Evolutionary conservation across 179 eudicot genomes (phyloP).

Genomic region (Beta corolliflora): DNA sequence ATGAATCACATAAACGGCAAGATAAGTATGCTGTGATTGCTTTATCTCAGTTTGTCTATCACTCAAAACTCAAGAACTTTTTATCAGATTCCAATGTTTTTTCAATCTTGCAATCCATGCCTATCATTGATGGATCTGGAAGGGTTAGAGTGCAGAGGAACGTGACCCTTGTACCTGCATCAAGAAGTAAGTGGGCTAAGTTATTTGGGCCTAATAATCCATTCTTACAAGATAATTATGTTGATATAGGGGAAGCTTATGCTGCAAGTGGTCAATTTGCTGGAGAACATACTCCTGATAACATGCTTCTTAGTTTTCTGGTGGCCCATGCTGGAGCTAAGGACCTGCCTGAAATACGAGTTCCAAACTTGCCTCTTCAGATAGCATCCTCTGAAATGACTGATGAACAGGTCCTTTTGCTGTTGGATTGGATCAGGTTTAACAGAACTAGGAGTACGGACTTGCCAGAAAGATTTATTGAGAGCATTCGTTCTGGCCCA

Average conservation of each 20-base stretch:
- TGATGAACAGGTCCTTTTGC: constrained; percentile 33
- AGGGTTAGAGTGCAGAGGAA: constrained; percentile 4
- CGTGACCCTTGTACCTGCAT: constrained; percentile 29
- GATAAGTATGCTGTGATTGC: constrained; percentile 6
- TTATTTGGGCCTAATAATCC: constrained; percentile 32
- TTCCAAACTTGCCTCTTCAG: constrained; percentile 21
- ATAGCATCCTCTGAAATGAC: constrained; percentile 33
- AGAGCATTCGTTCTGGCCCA: constrained; percentile 34
- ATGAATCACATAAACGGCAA: neutral
- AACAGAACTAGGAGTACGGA: constrained; percentile 21
- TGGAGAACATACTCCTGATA: constrained; percentile 28
- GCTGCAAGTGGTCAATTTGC: constrained; percentile 26
- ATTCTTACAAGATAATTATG: constrained; percentile 4
- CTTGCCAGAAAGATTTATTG: constrained; percentile 25
- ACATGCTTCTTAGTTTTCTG: constrained; percentile 29
- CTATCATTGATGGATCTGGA: constrained; percentile 29
- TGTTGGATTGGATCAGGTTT: constrained; percentile 38
- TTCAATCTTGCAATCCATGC: constrained; percentile 3
- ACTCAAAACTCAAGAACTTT: constrained; percentile 23
- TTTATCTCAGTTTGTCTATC: constrained; percentile 38
- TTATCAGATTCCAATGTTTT: constrained; percentile 17
- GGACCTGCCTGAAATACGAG: constrained; percentile 37
- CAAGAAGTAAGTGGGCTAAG: constrained; percentile 36
- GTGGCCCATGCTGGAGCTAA: constrained; percentile 13
- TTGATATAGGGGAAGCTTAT: constrained; percentile 37